phyloP scores from a whole-genome alignment of 2,329 filamentous ascomycete genomes.

The Fusarium avenaceum region DNA sequence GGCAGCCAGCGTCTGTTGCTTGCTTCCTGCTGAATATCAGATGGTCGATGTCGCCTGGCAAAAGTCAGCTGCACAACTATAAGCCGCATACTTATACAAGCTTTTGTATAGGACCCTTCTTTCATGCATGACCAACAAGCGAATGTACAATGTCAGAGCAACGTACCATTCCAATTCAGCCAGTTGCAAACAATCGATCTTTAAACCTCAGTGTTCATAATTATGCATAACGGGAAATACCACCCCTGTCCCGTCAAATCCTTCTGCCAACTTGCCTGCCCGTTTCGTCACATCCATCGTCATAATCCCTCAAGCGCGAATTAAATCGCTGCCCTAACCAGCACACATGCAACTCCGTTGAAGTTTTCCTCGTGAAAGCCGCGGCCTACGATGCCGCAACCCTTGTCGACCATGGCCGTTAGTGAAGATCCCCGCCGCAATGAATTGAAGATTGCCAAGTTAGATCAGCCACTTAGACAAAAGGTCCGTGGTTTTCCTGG shows the following conservation, averaged over 20 bases:
- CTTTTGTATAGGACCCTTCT: neutral
- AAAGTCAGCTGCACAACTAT: neutral
- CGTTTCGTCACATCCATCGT: conserved; percentile 17
- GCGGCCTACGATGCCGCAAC: conserved; percentile 36
- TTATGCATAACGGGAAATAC: conserved; percentile 7
- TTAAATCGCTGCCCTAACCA: neutral
- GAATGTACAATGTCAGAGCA: neutral
- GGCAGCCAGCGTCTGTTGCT: too few species aligned
- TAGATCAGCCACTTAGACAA: conserved; percentile 31
- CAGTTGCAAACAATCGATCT: neutral
- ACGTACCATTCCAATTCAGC: neutral
- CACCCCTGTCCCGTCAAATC: conserved; percentile 7
- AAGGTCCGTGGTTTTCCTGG: conserved; percentile 21
- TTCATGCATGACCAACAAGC: neutral
- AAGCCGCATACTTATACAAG: neutral
- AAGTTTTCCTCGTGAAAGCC: conserved; percentile 22
- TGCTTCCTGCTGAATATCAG: too few species aligned
- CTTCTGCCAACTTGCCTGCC: conserved; percentile 7
- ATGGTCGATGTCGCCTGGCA: neutral
- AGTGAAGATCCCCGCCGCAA: conserved; percentile 24
- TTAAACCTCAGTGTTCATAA: conserved; percentile 5
- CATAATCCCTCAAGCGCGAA: conserved; percentile 15
- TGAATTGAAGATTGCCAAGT: conserved; percentile 32
- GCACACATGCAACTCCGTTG: conserved; percentile 27
- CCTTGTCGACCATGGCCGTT: conserved; percentile 19